Percentiles rank a stretch among this genome's conserved stretches.
Evolutionary conservation across 1,284 basidiomycete species (phyloP).

Genomic region (Ceratobasidium sp.): DNA sequence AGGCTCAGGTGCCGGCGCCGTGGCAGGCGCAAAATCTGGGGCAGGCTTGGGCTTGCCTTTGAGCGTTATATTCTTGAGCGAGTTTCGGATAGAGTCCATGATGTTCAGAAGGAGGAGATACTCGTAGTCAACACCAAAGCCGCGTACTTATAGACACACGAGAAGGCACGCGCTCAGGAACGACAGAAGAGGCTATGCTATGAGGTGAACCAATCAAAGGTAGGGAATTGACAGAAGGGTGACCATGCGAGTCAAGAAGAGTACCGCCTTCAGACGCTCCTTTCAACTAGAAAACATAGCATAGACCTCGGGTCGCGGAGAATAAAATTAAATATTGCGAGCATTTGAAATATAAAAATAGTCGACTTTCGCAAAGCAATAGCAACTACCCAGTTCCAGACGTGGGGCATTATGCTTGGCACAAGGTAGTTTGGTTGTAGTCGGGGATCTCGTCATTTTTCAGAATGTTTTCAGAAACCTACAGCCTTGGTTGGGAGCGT

Average conservation of each 20-base stretch:
- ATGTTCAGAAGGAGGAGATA: not conserved
- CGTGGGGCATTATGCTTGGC: too few relatives aligned
- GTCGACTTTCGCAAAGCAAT: too few relatives aligned
- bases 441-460: too few relatives aligned
- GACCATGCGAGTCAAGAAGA: not conserved
- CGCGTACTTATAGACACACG: not conserved
- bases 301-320: too few relatives aligned
- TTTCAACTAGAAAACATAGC: not conserved
- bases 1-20: slow-evolving; percentile 9
- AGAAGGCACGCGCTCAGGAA: slow-evolving; percentile 3
- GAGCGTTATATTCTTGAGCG: slow-evolving; percentile 12
- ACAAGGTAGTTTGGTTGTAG: too few relatives aligned
- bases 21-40: slow-evolving; percentile 2
- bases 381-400: too few relatives aligned
- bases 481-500: too few relatives aligned
- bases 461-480: too few relatives aligned
- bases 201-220: not conserved
- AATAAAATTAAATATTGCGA: too few relatives aligned
- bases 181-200: slow-evolving; percentile 6
- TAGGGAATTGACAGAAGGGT: not conserved
- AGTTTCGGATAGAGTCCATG: slow-evolving; percentile 40
- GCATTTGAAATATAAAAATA: too few relatives aligned
- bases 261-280: not conserved
- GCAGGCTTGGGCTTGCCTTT: slow-evolving; percentile 13
- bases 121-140: too few relatives aligned